Conservation (phyloP, 225 moss, liverwort and hornwort species). For the Polytrichum commune region DNA sequence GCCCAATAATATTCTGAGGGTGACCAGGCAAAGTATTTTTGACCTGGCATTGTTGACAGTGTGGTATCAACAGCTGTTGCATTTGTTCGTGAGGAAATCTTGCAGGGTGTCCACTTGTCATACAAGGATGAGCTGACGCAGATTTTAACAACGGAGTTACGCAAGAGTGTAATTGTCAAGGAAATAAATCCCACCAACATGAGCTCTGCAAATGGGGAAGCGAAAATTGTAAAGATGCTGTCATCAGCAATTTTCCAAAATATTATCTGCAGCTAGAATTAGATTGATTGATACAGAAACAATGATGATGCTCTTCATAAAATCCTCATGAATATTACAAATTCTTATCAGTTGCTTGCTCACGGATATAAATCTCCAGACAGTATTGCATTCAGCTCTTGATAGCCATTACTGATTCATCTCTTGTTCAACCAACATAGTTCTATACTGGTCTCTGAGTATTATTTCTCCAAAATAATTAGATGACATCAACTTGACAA, state of each 20-base stretch:
- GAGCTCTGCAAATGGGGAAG: slow-evolving; percentile 46
- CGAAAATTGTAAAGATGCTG: not conserved
- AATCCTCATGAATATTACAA: too few relatives aligned
- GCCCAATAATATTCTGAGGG: not conserved
- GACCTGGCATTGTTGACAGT: not conserved
- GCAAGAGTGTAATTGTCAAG: slow-evolving; percentile 74
- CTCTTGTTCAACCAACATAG: too few relatives aligned
- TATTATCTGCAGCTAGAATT: not conserved
- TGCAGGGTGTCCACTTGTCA: slow-evolving; percentile 45
- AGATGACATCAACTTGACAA: too few relatives aligned
- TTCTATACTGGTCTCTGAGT: too few relatives aligned
- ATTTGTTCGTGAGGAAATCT: slow-evolving; percentile 12
- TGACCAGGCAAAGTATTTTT: not conserved
- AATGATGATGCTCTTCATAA: too few relatives aligned
- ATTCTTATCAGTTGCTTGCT: too few relatives aligned
- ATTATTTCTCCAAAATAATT: too few relatives aligned
- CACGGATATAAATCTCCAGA: too few relatives aligned
- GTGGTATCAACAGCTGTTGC: not conserved
- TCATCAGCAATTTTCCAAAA: not conserved
- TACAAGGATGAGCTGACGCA: slow-evolving; percentile 31
- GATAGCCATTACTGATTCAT: too few relatives aligned
- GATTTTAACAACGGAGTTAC: slow-evolving; percentile 30
- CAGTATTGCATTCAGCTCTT: too few relatives aligned
- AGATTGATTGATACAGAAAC: too few relatives aligned
- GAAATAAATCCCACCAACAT: slow-evolving; percentile 98